Evolutionary conservation across 2,329 filamentous ascomycete species (phyloP), one percentile per base, ranked within the genome.

Genomic region (Verticillium nonalfalfae): DNA sequence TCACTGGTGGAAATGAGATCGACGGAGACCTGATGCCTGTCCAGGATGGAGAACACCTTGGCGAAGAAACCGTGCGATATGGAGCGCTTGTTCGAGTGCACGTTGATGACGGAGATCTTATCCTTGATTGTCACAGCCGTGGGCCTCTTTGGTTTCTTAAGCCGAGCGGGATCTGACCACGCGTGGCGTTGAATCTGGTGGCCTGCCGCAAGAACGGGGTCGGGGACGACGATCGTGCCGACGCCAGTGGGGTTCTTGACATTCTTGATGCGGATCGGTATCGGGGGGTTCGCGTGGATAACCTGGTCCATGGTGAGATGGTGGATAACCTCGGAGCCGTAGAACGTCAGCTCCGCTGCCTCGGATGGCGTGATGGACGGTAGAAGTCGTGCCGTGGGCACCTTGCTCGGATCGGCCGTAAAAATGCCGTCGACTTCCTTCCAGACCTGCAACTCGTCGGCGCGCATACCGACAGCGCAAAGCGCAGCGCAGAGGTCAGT

Each of bases 351-450:
- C 75, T 99, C 95, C 13, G 95, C 94, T 1, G 95, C 95, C 76
- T 99, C 95, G 10, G 92, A 90, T 0, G 95, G 95, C 3, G 94
- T 97, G 72, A 99, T 97, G 60, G 89, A 88, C 11, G 88, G 79
- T 55, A 99, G 83, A n/a, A 99, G 81, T 56, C 90, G 84, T n/a
- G 95, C 96, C 1, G 94, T 98, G 3, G 94, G 93, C 35, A 97
- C 92, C 76, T 96, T 96, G 69, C 90, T 86, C 2, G 93, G 93
- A 71, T 97, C 94, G 6, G 83, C 82, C 2, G 84, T 88, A 76
- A 97, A 95, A 72, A 98, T 96, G 62, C 93, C 93, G 74, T 99
- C 95, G 7, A 99, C 95, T 74, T 99, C 95, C 79, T 99, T 99
- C 95, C 95, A 98, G 65, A 99, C 90, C 75, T 99, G 95, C 59